Base-by-base conservation (phyloP, 192 early-diverging fungal species). In the Gonapodya sp. region DNA sequence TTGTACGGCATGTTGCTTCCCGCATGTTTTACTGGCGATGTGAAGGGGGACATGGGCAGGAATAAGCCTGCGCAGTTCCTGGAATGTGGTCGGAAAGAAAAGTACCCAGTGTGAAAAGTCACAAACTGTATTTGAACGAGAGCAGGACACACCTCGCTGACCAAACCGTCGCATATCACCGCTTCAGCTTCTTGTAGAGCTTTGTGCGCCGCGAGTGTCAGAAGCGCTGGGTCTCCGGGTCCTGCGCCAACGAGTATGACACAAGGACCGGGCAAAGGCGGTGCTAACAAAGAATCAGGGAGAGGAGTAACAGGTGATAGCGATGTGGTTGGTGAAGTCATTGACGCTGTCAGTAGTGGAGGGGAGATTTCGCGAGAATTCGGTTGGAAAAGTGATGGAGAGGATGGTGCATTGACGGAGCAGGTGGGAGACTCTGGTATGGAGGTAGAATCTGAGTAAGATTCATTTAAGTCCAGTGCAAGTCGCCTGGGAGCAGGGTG, bases 221-320 rank as follows among this genome's bases (percentile, higher is more conserved):
- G 84, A 18, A 95, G 87, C 34, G 92, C 91, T 0, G 94, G 94
- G 78, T 94, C 91, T 78, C 95, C 95, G 1, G 95, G 93, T 1
- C 95, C 96, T 1, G 93, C 95, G 0, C 94, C 94, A 0, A 97
- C 93, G 33, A 98, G 87, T 2, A 88, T 83, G 34, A 95, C 82
- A 73, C 85, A 79, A 1, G 46, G 46, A 64, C 46, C 46, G 8
- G 75, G 75, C 30, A 14, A 33, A 8, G 8, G 75, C 31, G 75
- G 8, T 16, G 75, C 18, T 14, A 77, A 14, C 18, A 77, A 31
- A 33, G 75, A 34, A 33, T 16, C 2, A 33, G 30, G 75, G 64
- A 30, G 64, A 30, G 30, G 64, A 72, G 64, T 14, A 77, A 33
- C 8, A 34, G 2, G 75, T 8, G 75, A 34, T 16, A 18, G 14